phyloP scores from a whole-genome alignment of 169 alveolate genomes.

The Eimeria praecox region DNA sequence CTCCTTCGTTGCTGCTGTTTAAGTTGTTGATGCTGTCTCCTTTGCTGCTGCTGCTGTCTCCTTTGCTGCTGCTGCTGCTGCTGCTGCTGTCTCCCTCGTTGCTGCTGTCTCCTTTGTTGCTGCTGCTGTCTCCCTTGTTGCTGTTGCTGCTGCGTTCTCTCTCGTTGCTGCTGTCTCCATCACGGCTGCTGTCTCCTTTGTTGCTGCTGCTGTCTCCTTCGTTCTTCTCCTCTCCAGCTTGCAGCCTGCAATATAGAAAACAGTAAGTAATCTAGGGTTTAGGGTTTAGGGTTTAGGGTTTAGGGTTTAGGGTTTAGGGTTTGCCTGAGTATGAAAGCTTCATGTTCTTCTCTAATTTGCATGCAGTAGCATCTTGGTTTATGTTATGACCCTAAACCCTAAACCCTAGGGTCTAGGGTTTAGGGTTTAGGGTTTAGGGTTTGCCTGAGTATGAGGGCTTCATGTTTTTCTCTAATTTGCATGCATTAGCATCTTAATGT shows the following conservation, averaged over 20 bases:
- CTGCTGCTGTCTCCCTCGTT: too few relatives aligned
- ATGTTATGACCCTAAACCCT: background rate
- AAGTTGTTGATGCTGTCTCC: background rate
- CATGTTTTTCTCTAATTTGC: constrained; percentile 67
- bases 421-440: constrained; percentile 7
- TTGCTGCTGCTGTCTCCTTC: too few relatives aligned
- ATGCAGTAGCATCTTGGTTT: constrained; percentile 54
- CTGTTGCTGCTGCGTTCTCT: background rate
- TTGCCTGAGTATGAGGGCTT: constrained; percentile 64
- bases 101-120: background rate
- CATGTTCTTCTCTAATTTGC: constrained; percentile 64
- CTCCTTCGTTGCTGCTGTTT: background rate
- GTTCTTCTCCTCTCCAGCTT: too few relatives aligned
- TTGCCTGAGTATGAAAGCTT: background rate
- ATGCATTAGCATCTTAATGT: constrained; percentile 62
- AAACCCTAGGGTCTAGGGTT: constrained; percentile 17
- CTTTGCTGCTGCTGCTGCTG: background rate
- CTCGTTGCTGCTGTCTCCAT: background rate
- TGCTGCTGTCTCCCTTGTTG: background rate
- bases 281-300: background rate
- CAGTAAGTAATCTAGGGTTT: background rate
- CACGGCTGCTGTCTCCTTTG: too few relatives aligned
- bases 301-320: background rate
- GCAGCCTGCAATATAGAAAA: too few relatives aligned
- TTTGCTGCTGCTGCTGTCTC: background rate